Evolutionary conservation across 176 grass and related monocot genomes (phyloP).

Genomic region (Triticum monococcum): DNA sequence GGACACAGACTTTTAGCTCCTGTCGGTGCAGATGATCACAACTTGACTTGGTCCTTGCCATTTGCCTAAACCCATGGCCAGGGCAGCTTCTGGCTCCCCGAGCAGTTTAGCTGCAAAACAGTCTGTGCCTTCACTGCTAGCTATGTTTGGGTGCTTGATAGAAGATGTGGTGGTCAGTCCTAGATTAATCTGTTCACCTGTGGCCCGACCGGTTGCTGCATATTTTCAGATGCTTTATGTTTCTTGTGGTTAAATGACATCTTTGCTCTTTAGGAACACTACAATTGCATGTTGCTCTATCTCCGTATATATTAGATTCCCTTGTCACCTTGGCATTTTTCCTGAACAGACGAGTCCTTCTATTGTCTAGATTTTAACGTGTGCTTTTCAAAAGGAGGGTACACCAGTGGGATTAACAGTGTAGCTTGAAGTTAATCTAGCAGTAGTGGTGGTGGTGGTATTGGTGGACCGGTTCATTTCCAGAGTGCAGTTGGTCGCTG

Average conservation of each 20-base stretch:
- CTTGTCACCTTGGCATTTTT: neutral
- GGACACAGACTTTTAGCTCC: constrained; percentile 7
- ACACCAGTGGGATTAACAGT: neutral
- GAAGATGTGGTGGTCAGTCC: neutral
- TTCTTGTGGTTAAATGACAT: neutral
- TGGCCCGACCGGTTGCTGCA: neutral
- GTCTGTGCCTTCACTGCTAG: neutral
- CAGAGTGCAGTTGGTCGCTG: constrained; percentile 1
- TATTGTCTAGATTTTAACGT: neutral
- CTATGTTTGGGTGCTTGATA: neutral
- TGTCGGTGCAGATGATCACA: constrained; percentile 32
- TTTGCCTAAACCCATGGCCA: constrained; percentile 12
- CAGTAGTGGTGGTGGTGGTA: neutral
- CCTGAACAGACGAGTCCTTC: neutral
- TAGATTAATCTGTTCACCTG: constrained; percentile 11
- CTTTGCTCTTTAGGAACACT: too few relatives aligned
- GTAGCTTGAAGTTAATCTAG: constrained; percentile 16
- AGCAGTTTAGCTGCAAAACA: neutral
- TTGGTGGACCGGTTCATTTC: neutral
- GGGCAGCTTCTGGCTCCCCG: neutral
- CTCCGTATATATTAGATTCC: neutral
- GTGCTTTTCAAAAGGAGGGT: neutral
- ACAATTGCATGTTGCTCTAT: neutral
- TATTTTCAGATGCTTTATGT: constrained; percentile 14
- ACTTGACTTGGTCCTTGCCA: neutral